Conservation (phyloP, 768 basidiomycete species). For the Tulasnella calospora region DNA sequence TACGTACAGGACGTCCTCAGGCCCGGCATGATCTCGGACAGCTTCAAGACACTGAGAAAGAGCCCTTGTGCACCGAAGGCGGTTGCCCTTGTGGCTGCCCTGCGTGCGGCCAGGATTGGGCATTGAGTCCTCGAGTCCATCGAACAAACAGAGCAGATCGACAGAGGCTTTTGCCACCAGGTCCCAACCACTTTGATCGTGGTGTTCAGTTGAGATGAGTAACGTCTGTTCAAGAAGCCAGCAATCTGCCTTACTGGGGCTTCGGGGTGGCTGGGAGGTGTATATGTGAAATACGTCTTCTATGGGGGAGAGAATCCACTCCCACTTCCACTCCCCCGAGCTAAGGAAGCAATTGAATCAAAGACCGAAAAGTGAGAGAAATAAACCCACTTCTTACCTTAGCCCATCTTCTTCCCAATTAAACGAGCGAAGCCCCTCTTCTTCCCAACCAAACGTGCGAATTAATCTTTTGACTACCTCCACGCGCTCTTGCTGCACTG, state of each 20-base stretch:
- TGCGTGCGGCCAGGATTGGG: not conserved
- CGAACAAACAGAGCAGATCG: not conserved
- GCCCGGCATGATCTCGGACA: not conserved
- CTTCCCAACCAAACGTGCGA: not conserved
- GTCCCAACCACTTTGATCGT: not conserved
- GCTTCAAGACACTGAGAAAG: not conserved
- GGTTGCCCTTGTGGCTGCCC: not conserved
- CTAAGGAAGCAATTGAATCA: constrained; percentile 44
- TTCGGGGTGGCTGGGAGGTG: not conserved
- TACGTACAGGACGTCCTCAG: too few relatives aligned
- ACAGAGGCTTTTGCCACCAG: not conserved
- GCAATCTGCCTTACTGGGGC: not conserved
- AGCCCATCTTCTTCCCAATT: too few relatives aligned
- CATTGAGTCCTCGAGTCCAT: not conserved
- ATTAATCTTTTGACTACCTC: too few relatives aligned
- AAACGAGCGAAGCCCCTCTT: accelerated
- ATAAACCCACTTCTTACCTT: not conserved
- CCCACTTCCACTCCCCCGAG: constrained; percentile 41
- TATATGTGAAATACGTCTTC: not conserved
- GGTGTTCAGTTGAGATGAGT: not conserved
- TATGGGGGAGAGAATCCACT: not conserved
- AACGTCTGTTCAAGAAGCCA: not conserved
- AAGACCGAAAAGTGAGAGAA: constrained; percentile 39
- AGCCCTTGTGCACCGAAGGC: not conserved
- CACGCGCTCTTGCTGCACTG: too few relatives aligned